A percentile compares a stretch with the other conserved stretches of the same genome.
Evolutionary conservation across 2,329 filamentous ascomycete genomes (phyloP).

Genomic region (Ophiostoma ulmi): DNA sequence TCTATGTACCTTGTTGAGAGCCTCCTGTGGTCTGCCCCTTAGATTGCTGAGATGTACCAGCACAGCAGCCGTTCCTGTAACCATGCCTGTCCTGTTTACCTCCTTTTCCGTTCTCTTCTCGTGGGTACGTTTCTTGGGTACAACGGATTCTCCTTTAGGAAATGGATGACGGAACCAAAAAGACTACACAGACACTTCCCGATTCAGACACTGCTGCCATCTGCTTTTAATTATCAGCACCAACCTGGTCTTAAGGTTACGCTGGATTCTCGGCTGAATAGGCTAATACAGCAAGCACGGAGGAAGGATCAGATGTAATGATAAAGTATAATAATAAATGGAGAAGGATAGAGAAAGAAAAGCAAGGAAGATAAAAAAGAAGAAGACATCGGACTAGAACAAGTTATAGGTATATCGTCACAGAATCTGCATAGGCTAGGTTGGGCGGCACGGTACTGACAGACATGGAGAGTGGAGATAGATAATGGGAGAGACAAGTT

Average conservation of each 20-base stretch:
- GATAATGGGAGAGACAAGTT: not conserved
- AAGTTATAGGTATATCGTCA: not conserved
- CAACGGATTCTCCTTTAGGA: not conserved
- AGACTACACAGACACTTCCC: not conserved
- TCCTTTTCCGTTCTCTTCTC: not conserved
- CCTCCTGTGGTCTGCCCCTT: not conserved
- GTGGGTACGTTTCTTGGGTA: not conserved
- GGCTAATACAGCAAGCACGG: conserved; percentile 11
- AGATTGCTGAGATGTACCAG: not conserved
- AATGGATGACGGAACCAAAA: not conserved
- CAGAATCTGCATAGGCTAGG: not conserved
- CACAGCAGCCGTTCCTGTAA: conserved; percentile 1
- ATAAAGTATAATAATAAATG: not conserved
- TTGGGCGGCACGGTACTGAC: not conserved
- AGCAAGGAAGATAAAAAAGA: not conserved
- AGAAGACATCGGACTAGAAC: not conserved
- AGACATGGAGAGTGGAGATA: not conserved
- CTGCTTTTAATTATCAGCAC: not conserved
- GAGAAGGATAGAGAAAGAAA: not conserved
- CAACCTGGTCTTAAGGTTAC: conserved; percentile 6
- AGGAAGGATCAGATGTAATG: not conserved
- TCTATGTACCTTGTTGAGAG: not conserved
- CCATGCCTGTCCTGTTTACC: not conserved
- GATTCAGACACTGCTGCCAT: conserved; percentile 2
- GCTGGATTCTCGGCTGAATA: conserved; percentile 5